Evolutionary conservation across 2,329 filamentous ascomycete genomes (phyloP).

Genomic region (Botryosphaeria dothidea): DNA sequence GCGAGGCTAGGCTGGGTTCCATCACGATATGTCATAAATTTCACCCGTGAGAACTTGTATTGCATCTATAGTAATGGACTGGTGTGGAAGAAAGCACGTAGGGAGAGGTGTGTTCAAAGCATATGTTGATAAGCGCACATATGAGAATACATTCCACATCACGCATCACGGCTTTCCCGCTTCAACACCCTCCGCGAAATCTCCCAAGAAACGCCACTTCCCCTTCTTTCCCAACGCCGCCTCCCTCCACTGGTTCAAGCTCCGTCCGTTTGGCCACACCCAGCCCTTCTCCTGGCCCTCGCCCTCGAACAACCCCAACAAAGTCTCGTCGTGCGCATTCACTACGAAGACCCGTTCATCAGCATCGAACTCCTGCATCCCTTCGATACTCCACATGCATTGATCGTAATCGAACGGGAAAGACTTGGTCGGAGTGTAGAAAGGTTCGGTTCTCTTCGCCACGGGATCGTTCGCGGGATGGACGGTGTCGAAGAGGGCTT

Average conservation of each 20-base stretch:
- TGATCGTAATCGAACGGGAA: not conserved
- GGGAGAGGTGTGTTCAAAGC: too few species aligned
- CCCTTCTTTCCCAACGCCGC: not conserved
- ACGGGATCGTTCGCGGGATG: not conserved
- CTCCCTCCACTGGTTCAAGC: not conserved
- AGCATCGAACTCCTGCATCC: conserved; percentile 13
- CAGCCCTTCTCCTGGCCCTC: not conserved
- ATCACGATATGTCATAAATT: too few species aligned
- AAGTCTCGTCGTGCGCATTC: conserved; percentile 18
- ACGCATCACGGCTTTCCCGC: too few species aligned
- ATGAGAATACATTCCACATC: too few species aligned
- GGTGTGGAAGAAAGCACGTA: too few species aligned
- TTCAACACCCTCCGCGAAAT: not conserved
- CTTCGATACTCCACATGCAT: not conserved
- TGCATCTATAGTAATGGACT: too few species aligned
- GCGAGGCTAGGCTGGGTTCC: too few species aligned
- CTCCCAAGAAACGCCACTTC: not conserved
- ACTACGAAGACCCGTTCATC: conserved; percentile 16
- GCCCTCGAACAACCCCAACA: not conserved
- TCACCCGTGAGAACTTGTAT: too few species aligned
- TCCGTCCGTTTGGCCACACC: not conserved
- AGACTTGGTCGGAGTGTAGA: not conserved
- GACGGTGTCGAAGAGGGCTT: not conserved
- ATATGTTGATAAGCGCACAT: too few species aligned
- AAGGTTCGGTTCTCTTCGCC: not conserved